Percentiles rank a stretch among this genome's conserved stretches.
Evolutionary conservation across 2,329 filamentous ascomycete species (phyloP).

Genomic region (Fusarium chlamydosporum): DNA sequence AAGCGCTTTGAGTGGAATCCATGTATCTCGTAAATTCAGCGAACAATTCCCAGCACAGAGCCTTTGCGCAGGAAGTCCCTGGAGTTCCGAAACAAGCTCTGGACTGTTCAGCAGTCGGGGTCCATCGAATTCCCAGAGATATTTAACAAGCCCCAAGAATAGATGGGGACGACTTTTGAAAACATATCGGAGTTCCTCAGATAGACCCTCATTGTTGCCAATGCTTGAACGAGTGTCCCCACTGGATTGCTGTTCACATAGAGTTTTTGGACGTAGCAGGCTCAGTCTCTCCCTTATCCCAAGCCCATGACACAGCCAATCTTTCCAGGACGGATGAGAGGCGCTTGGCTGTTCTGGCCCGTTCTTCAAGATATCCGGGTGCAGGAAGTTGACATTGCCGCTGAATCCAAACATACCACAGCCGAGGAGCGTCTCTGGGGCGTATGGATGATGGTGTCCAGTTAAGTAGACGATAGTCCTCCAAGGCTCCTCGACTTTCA

Average conservation of each 20-base stretch:
- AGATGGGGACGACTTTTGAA: slow-evolving; percentile 17
- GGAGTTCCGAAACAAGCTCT: slow-evolving; percentile 6
- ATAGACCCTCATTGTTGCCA: neutral
- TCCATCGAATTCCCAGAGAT: slow-evolving; percentile 29
- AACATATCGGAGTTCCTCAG: slow-evolving; percentile 15
- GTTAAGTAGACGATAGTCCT: slow-evolving; percentile 17
- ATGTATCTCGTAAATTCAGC: slow-evolving; percentile 10
- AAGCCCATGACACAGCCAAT: slow-evolving; percentile 25
- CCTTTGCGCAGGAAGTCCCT: slow-evolving; percentile 8
- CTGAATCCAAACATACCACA: slow-evolving; percentile 3
- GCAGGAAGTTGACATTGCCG: slow-evolving; percentile 4
- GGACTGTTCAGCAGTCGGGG: neutral
- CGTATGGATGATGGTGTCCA: slow-evolving; percentile 12
- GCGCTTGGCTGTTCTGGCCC: neutral
- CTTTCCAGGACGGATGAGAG: slow-evolving; percentile 21
- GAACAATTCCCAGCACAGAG: slow-evolving; percentile 14
- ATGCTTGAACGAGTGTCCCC: neutral
- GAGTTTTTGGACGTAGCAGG: slow-evolving; percentile 5
- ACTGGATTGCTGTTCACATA: neutral
- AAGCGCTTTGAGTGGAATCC: slow-evolving; percentile 11
- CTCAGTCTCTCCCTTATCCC: slow-evolving; percentile 18
- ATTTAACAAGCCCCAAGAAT: slow-evolving; percentile 26
- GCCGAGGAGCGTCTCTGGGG: slow-evolving; percentile 22
- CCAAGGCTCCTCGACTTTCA: accelerated
- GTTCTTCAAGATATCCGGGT: neutral